phyloP scores from a whole-genome alignment of 2,329 filamentous ascomycete species.

The Phialemonium atrogriseum region DNA sequence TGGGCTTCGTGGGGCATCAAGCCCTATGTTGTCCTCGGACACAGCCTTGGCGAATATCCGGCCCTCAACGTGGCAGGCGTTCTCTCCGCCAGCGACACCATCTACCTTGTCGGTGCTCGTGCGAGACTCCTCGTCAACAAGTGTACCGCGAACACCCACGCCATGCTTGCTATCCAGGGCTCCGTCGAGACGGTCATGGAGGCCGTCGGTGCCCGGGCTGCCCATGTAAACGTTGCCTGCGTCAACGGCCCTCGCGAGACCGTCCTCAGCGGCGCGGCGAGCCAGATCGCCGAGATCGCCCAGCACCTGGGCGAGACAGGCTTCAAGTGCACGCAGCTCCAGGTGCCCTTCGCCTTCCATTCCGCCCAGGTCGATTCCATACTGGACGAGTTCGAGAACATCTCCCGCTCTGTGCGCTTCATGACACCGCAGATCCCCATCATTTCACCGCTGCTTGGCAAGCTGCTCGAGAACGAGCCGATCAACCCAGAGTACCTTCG shows the following conservation, averaged over 20 bases:
- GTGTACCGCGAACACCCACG: conserved; percentile 59
- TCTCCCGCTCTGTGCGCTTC: conserved; percentile 30
- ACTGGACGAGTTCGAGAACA: conserved; percentile 46
- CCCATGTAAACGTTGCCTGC: conserved; percentile 51
- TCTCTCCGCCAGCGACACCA: conserved; percentile 60
- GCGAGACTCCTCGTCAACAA: conserved; percentile 56
- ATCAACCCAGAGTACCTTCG: conserved; percentile 56
- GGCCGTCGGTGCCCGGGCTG: conserved; percentile 33
- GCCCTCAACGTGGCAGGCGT: conserved; percentile 64
- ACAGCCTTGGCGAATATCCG: conserved; percentile 66
- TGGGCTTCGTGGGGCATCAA: conserved; percentile 49
- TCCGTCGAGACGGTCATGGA: conserved; percentile 43
- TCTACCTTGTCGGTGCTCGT: conserved; percentile 62
- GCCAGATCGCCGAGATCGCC: conserved; percentile 36
- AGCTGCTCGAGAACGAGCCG: conserved; percentile 48
- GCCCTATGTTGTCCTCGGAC: conserved; percentile 47
- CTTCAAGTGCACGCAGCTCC: conserved; percentile 36
- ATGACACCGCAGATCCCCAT: conserved; percentile 45
- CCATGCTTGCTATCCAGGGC: conserved; percentile 42
- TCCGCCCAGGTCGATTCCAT: conserved; percentile 46
- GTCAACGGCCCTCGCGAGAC: conserved; percentile 69
- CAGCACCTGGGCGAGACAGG: conserved; percentile 19
- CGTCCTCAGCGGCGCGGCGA: conserved; percentile 49
- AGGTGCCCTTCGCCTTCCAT: conserved; percentile 46
- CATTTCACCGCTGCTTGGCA: conserved; percentile 58